Percentiles rank a stretch among this genome's conserved stretches.
These are phyloP conservation scores for Zopfia rhizophila DNA, from an alignment of 2,329 filamentous ascomycete genomes.

Conservation along the genomic window DNA sequence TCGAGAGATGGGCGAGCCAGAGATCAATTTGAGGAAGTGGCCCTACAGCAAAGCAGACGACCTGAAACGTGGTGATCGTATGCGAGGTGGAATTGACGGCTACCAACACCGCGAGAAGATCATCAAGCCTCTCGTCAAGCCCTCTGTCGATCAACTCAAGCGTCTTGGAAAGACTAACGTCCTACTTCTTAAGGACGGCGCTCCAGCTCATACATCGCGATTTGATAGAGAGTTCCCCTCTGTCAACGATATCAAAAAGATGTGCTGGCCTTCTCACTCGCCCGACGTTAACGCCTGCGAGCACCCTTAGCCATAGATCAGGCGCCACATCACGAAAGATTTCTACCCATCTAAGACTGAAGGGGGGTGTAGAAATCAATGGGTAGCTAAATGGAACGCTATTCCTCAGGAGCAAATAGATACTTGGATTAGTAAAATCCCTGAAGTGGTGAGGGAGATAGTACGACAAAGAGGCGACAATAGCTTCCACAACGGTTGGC, in stretches of 20 bases:
- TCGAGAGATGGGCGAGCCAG: too few species aligned
- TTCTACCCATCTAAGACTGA: too few species aligned
- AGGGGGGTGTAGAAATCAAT: too few species aligned
- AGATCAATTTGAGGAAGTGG: too few species aligned
- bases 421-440: too few species aligned
- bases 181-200: constrained; percentile 18
- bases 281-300: constrained; percentile 19
- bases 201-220: constrained; percentile 12
- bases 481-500: too few species aligned
- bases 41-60: constrained; percentile 10
- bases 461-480: too few species aligned
- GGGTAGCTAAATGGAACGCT: too few species aligned
- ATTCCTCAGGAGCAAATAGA: too few species aligned
- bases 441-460: too few species aligned
- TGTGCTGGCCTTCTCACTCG: constrained; percentile 17
- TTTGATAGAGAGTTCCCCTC: too few species aligned
- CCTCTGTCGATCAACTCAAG: constrained; percentile 11
- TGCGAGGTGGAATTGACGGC: too few species aligned
- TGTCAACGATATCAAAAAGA: constrained; percentile 7
- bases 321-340: constrained; percentile 8
- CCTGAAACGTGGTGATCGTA: background rate
- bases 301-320: constrained; percentile 19
- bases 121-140: constrained; percentile 6
- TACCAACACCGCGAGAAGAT: constrained; percentile 11
- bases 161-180: constrained; percentile 1